These are phyloP conservation scores for Calonectria pseudoreteaudii DNA, from an alignment of 2,329 filamentous ascomycete species.

Conservation along the genomic window DNA sequence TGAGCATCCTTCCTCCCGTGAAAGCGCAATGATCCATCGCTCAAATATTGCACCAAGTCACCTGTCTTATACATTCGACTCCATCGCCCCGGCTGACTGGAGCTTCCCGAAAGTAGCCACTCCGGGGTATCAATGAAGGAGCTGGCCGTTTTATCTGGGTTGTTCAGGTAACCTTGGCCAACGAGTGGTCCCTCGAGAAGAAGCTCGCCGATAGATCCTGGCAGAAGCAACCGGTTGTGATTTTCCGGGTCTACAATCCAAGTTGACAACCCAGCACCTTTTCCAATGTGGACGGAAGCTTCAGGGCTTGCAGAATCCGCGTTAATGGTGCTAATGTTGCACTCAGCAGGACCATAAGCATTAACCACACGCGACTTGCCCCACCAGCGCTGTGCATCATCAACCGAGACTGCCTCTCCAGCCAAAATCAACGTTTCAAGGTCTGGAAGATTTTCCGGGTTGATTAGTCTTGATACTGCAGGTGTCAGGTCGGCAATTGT, in stretches of 20 bases:
- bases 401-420: slow-evolving; percentile 14
- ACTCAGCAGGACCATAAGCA: slow-evolving; percentile 25
- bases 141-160: slow-evolving; percentile 43
- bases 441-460: not conserved
- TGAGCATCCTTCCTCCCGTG: slow-evolving; percentile 22
- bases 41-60: slow-evolving; percentile 57
- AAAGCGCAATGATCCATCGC: slow-evolving; percentile 55
- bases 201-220: slow-evolving; percentile 57
- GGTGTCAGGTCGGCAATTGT: slow-evolving; percentile 19
- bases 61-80: slow-evolving; percentile 57
- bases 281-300: slow-evolving; percentile 10
- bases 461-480: slow-evolving; percentile 13
- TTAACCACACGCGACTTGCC: slow-evolving; percentile 8
- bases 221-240: slow-evolving; percentile 34
- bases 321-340: slow-evolving; percentile 16
- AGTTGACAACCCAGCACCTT: not conserved
- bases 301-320: not conserved
- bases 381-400: slow-evolving; percentile 14
- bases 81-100: not conserved
- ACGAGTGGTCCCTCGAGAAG: slow-evolving; percentile 58
- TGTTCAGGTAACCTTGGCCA: slow-evolving; percentile 61
- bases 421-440: slow-evolving; percentile 24
- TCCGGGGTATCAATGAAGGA: slow-evolving; percentile 48
- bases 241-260: slow-evolving; percentile 43
- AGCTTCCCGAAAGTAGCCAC: slow-evolving; percentile 46